phyloP scores from a whole-genome alignment of 2,329 filamentous ascomycete genomes.

The Cladosporium sp. region DNA sequence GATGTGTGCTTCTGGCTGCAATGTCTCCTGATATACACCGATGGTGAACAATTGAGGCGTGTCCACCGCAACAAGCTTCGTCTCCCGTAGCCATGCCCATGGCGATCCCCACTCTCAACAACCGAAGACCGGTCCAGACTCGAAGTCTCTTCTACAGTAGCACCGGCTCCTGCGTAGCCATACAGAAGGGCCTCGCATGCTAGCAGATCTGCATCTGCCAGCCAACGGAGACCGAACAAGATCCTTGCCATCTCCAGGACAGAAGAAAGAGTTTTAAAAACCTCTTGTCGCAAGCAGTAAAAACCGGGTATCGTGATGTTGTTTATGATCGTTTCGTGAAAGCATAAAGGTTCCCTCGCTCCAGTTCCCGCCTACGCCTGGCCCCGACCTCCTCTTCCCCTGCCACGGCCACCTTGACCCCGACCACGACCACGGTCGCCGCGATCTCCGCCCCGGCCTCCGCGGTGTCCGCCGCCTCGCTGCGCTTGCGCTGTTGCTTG shows the following conservation, averaged over 20 bases:
- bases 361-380: neutral
- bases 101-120: neutral
- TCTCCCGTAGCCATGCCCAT: neutral
- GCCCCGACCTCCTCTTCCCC: constrained; percentile 4
- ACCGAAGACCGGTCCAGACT: neutral
- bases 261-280: neutral
- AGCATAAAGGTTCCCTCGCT: constrained; percentile 1
- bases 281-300: neutral
- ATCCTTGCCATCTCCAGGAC: neutral
- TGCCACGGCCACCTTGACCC: constrained; percentile 28
- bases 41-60: neutral
- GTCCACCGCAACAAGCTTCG: neutral
- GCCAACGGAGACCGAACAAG: neutral
- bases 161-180: neutral
- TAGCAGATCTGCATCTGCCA: neutral
- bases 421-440: constrained; percentile 31
- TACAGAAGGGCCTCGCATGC: neutral
- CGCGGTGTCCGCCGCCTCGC: constrained; percentile 52
- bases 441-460: constrained; percentile 28
- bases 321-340: constrained; percentile 15
- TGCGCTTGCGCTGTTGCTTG: constrained; percentile 62
- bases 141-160: neutral
- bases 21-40: neutral
- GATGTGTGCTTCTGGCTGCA: neutral
- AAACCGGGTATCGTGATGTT: constrained; percentile 11